These are phyloP conservation scores for Podila horticola DNA, from an alignment of 192 early-diverging fungal species.

Conservation along the genomic window DNA sequence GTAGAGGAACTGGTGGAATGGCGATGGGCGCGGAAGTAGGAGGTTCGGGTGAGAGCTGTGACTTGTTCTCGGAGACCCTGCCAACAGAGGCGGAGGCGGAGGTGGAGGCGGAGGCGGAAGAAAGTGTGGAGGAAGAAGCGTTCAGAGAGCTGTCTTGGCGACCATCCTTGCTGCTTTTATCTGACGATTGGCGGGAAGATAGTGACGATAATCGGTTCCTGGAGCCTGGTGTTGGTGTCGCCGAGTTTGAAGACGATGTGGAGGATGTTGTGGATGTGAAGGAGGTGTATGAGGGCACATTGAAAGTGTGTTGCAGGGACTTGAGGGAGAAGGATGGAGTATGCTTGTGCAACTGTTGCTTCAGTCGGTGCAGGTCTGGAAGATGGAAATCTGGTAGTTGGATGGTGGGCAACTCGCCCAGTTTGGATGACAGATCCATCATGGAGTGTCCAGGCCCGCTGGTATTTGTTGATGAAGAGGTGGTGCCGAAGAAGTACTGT, in stretches of 20 bases:
- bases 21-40: constrained; percentile 24
- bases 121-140: neutral
- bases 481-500: no score
- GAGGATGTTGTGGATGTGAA: constrained; percentile 17
- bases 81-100: neutral
- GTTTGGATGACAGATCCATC: constrained; percentile 19
- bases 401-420: constrained; percentile 17
- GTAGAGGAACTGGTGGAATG: constrained; percentile 12
- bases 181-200: neutral
- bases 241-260: constrained; percentile 18
- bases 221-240: neutral
- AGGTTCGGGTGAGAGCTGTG: neutral
- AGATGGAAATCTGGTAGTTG: constrained; percentile 49
- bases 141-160: neutral
- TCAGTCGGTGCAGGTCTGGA: constrained; percentile 35
- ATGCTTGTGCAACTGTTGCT: constrained; percentile 45
- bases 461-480: neutral
- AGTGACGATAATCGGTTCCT: neutral
- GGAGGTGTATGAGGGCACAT: constrained; percentile 33
- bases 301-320: constrained; percentile 36
- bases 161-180: neutral
- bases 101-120: neutral
- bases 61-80: neutral
- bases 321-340: constrained; percentile 48
- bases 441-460: neutral